A percentile compares a stretch with the other conserved stretches of the same genome.
Evolutionary conservation across 495 filamentous ascomycete species (phyloP).

Genomic region (Penicillium paxilli): DNA sequence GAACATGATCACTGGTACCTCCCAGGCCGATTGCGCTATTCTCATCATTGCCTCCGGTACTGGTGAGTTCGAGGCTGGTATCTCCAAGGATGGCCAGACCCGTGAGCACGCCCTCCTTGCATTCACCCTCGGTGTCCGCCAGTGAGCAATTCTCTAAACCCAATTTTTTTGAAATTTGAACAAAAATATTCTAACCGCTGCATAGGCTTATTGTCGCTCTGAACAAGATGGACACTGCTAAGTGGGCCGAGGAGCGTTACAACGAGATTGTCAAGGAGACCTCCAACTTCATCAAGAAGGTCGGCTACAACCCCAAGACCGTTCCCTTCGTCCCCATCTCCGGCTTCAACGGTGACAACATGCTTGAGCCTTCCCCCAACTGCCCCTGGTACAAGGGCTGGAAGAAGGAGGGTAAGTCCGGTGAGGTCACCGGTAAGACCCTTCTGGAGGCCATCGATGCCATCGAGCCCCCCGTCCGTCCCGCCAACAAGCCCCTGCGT

Average conservation of each 20-base stretch:
- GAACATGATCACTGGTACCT: slow-evolving; percentile 99
- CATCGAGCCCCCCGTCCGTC: slow-evolving; percentile 89
- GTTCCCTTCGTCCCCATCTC: slow-evolving; percentile 99
- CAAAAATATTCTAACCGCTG: too few relatives aligned
- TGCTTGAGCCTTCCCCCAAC: slow-evolving; percentile 90
- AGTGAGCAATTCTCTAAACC: too few relatives aligned
- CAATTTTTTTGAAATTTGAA: too few relatives aligned
- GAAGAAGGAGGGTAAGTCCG: slow-evolving; percentile 98
- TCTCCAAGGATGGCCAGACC: slow-evolving; percentile 99
- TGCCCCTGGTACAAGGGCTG: slow-evolving; percentile 99
- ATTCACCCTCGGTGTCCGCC: slow-evolving; percentile 99
- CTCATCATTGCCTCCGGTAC: slow-evolving; percentile 99
- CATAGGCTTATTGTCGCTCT: slow-evolving; percentile 99
- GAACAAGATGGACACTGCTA: slow-evolving; percentile 99
- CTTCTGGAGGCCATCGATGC: slow-evolving; percentile 98
- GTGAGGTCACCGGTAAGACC: slow-evolving; percentile 91
- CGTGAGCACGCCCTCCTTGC: slow-evolving; percentile 99
- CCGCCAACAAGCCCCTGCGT: slow-evolving; percentile 89
- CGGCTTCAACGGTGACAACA: slow-evolving; percentile 99
- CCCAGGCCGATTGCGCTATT: slow-evolving; percentile 98
- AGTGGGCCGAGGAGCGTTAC: slow-evolving; percentile 96
- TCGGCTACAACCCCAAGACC: slow-evolving; percentile 98
- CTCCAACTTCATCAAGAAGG: slow-evolving; percentile 99
- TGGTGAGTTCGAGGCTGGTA: slow-evolving; percentile 99
- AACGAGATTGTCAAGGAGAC: slow-evolving; percentile 99